Conservation (phyloP, 164 flowering plant species). For the Magnolia officinalis region DNA sequence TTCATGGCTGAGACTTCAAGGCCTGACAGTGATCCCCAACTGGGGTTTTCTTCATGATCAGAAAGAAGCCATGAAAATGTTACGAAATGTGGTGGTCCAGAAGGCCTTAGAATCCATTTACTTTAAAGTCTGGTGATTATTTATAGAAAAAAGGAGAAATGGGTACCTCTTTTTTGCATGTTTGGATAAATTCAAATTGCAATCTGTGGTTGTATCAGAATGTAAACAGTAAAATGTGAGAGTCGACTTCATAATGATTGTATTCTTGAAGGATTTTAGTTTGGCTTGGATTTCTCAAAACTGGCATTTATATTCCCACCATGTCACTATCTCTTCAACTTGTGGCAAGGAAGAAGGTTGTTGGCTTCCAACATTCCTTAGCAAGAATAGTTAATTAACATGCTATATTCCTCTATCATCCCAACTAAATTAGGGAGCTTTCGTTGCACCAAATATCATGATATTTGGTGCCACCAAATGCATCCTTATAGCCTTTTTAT, state of each 20-base stretch:
- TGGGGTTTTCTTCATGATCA: no score
- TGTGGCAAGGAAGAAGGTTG: no score
- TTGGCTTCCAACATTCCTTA: no score
- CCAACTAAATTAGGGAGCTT: no score
- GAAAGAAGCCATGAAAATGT: neutral
- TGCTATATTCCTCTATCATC: no score
- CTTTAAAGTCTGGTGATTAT: neutral
- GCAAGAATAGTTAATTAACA: no score
- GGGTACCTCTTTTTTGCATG: neutral
- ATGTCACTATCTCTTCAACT: no score
- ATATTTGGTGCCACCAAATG: no score
- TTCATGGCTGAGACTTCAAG: constrained; percentile 4
- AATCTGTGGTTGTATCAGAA: neutral
- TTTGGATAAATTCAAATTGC: neutral
- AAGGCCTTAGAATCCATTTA: neutral
- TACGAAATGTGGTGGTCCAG: neutral
- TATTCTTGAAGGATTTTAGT: neutral
- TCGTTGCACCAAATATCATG: no score
- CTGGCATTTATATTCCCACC: neutral
- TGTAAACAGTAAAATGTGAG: neutral
- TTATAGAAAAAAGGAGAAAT: no score
- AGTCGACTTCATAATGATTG: neutral
- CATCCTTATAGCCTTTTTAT: no score
- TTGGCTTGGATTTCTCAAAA: neutral
- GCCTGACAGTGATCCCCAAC: neutral